Evolutionary conservation across 306 rosid genomes (phyloP), one percentile per base, ranked within the genome.

Genomic region (Casuarina equisetifolia): DNA sequence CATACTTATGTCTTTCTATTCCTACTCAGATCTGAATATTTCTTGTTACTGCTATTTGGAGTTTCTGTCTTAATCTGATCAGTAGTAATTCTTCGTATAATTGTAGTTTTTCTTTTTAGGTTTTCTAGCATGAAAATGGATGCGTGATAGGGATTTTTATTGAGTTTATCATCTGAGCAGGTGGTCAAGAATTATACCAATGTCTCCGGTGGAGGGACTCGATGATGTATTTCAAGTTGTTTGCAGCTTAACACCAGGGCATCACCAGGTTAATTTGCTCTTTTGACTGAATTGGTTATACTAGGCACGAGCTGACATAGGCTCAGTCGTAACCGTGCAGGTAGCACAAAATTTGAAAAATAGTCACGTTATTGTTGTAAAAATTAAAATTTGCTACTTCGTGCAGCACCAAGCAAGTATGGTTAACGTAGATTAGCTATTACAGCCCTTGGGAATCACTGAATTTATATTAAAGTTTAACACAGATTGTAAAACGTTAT

Each of bases 201-300:
- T 93, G 96, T 81, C 91, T 78, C 94, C 88, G 39, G 78, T 89
- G 86, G 98, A 93, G 79, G 98, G 98, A 49, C 82, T 80, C 74
- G 91, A 93, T 68, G 75, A 90, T 40, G 88, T 87, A 15, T 91
- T 93, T 88, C 98, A 93, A 85, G 98, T 88, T 82, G 74, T 88
- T 84, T 93, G 94, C 83, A 86, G 82, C 86, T 81, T 93, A 49
- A 84, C 85, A 59, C 96, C 98, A 19, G 98, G 98, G 67, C 82
- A 81, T 77, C 94, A 93, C 62, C 93, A 93, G 98, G 98, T 93
- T 84, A 57, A 76, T 74, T 63, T 79, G 44, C 77, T 67, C 71
- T 54, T 73, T 5, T 82, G 72, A 69, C 59, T 83, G 64, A 67
- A 4, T 20, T 35, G 45, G 4, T 68, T 19, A 42, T 55, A 19